Conservation (phyloP, 352 stramenopile genomes). For the Pythium aquatile region DNA sequence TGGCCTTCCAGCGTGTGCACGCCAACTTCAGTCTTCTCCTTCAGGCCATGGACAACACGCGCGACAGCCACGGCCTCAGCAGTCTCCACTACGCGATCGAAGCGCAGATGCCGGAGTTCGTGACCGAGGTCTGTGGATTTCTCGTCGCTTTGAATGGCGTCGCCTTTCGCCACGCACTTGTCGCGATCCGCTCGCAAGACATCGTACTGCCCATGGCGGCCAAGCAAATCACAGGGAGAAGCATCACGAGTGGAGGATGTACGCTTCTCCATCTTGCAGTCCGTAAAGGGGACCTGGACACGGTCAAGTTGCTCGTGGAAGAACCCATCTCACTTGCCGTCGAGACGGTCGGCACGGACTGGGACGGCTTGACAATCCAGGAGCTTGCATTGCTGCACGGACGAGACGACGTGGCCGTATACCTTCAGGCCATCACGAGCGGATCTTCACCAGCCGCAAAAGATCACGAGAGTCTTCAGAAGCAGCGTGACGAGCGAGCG, state of each 20-base stretch:
- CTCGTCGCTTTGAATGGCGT: constrained; percentile 5
- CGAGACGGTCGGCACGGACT: constrained; percentile 34
- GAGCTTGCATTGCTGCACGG: constrained; percentile 51
- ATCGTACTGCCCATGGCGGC: constrained; percentile 66
- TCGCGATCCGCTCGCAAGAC: constrained; percentile 42
- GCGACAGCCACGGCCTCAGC: constrained; percentile 67
- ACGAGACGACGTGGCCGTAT: constrained; percentile 33
- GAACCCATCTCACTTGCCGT: constrained; percentile 33
- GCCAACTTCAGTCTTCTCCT: constrained; percentile 44
- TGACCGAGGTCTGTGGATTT: constrained; percentile 32
- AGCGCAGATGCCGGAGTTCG: constrained; percentile 58
- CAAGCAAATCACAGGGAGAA: constrained; percentile 58
- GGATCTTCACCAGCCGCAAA: no score
- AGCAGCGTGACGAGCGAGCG: constrained; percentile 42
- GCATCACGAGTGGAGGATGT: constrained; percentile 69
- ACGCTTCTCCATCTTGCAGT: constrained; percentile 71
- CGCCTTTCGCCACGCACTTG: constrained; percentile 9
- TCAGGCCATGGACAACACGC: constrained; percentile 70
- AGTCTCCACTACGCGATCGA: constrained; percentile 77
- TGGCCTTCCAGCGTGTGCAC: constrained; percentile 42
- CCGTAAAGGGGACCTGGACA: constrained; percentile 49
- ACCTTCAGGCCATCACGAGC: constrained; percentile 33
- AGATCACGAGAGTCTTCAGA: constrained; percentile 19
- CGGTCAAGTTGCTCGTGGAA: constrained; percentile 47
- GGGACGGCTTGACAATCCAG: constrained; percentile 55